phyloP scores from a whole-genome alignment of 768 basidiomycete genomes.

The Boletus subparvulus region DNA sequence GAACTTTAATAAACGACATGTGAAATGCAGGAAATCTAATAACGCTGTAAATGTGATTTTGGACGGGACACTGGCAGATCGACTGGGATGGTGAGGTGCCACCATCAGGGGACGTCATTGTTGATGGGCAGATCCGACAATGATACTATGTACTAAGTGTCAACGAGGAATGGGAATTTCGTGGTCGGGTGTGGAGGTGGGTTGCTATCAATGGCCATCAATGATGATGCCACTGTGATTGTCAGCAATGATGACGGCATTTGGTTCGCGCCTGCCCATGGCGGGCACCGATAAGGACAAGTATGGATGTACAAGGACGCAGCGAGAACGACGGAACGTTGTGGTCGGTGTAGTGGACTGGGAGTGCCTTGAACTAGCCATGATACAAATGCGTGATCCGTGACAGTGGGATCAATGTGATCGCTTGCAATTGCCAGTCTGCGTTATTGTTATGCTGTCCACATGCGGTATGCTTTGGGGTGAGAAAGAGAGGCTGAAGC shows the following conservation, averaged over 20 bases:
- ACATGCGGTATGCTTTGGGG: not conserved
- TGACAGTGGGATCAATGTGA: too few relatives aligned
- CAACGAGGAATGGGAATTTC: conserved; percentile 6
- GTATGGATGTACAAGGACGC: not conserved
- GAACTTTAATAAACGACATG: not conserved
- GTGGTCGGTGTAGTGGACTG: not conserved
- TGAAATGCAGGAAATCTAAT: not conserved
- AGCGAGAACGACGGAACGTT: not conserved
- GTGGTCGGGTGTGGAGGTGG: conserved; percentile 4
- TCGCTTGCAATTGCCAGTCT: not conserved
- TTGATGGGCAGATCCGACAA: not conserved
- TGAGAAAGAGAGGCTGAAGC: not conserved
- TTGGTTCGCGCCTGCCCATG: not conserved
- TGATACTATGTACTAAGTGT: not conserved
- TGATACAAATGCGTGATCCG: too few relatives aligned
- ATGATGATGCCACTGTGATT: not conserved
- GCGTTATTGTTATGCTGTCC: not conserved
- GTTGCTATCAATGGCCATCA: not conserved
- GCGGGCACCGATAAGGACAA: not conserved
- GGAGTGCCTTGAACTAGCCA: too few relatives aligned
- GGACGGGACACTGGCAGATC: not conserved
- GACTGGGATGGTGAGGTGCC: not conserved
- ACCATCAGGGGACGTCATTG: not conserved
- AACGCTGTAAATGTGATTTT: not conserved
- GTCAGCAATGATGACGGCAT: not conserved